Conservation (phyloP, 2,329 filamentous ascomycete species). For the Knufia fluminis region DNA sequence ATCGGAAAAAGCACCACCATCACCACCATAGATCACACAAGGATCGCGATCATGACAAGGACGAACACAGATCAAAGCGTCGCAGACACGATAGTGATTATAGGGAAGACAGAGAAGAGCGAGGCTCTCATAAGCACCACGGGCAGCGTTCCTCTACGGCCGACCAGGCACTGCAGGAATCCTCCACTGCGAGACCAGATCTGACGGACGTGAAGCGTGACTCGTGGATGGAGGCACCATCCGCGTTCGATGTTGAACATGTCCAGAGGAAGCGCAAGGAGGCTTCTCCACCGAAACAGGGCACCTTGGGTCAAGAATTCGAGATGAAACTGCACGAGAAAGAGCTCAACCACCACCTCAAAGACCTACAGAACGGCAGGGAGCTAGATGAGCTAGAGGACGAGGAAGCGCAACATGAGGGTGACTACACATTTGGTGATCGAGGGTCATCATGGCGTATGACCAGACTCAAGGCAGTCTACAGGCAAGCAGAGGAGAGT, state of each 20-base stretch:
- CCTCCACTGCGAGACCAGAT: conserved; percentile 24
- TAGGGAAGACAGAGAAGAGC: conserved; percentile 9
- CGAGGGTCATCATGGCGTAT: conserved; percentile 88
- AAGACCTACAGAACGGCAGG: conserved; percentile 48
- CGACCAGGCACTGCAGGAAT: too few species aligned
- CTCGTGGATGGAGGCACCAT: conserved; percentile 89
- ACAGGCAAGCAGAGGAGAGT: conserved; percentile 65
- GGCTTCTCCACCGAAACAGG: conserved; percentile 34
- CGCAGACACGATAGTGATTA: conserved; percentile 30
- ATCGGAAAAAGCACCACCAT: conserved; percentile 25
- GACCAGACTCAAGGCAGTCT: conserved; percentile 84
- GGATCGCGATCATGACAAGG: conserved; percentile 27
- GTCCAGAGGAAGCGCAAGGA: conserved; percentile 43
- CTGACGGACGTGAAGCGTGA: conserved; percentile 55
- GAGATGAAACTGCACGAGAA: conserved; percentile 66
- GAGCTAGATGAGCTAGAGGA: conserved; percentile 37
- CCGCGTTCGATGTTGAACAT: conserved; percentile 75
- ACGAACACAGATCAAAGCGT: conserved; percentile 35
- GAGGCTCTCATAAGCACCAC: conserved; percentile 19
- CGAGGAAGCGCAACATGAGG: conserved; percentile 49
- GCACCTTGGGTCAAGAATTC: conserved; percentile 46
- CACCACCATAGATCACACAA: conserved; percentile 25
- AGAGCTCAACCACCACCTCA: conserved; percentile 68
- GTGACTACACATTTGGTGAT: conserved; percentile 83
- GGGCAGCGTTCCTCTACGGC: conserved; percentile 20